Percentiles rank a stretch among this genome's conserved stretches.
phyloP scores from a whole-genome alignment of 2,329 filamentous ascomycete genomes.

The Acephala macrosclerotiorum region DNA sequence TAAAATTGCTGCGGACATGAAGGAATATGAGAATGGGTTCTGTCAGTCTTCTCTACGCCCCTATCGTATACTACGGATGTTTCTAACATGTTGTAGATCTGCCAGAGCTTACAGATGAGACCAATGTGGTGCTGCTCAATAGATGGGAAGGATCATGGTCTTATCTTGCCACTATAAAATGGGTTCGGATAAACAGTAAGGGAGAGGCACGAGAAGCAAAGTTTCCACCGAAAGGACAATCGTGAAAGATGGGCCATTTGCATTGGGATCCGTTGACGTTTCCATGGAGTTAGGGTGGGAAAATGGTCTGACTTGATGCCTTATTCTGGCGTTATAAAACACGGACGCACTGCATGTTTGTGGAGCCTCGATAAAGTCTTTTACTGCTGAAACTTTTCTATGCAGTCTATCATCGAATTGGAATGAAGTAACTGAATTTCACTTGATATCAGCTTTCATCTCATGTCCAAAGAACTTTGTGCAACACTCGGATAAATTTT shows the following conservation, averaged over 20 bases:
- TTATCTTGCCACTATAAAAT: slow-evolving; percentile 77
- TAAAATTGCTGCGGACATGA: slow-evolving; percentile 73
- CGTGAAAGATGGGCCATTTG: slow-evolving; percentile 29
- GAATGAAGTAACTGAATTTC: not conserved
- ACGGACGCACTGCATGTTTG: not conserved
- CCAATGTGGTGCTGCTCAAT: slow-evolving; percentile 70
- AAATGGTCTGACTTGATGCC: slow-evolving; percentile 9
- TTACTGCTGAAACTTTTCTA: not conserved
- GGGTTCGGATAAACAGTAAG: slow-evolving; percentile 73
- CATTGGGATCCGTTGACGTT: not conserved
- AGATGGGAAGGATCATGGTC: slow-evolving; percentile 88
- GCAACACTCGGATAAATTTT: not conserved
- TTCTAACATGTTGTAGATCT: slow-evolving; percentile 56
- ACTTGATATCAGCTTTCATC: slow-evolving; percentile 9
- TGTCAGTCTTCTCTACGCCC: slow-evolving; percentile 57
- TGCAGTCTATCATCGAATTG: not conserved
- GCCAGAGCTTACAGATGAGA: slow-evolving; percentile 75
- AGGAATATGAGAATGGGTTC: slow-evolving; percentile 85
- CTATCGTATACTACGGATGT: not conserved
- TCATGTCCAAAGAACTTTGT: not conserved
- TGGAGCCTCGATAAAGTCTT: not conserved
- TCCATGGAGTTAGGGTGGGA: not conserved
- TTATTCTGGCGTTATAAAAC: not conserved
- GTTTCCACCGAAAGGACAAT: slow-evolving; percentile 74
- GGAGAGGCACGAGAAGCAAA: slow-evolving; percentile 72